A percentile compares a stretch with the other conserved stretches of the same genome.
Evolutionary conservation across 139 green algal genomes (phyloP).

Genomic region (Chlorokybus atmophyticus): DNA sequence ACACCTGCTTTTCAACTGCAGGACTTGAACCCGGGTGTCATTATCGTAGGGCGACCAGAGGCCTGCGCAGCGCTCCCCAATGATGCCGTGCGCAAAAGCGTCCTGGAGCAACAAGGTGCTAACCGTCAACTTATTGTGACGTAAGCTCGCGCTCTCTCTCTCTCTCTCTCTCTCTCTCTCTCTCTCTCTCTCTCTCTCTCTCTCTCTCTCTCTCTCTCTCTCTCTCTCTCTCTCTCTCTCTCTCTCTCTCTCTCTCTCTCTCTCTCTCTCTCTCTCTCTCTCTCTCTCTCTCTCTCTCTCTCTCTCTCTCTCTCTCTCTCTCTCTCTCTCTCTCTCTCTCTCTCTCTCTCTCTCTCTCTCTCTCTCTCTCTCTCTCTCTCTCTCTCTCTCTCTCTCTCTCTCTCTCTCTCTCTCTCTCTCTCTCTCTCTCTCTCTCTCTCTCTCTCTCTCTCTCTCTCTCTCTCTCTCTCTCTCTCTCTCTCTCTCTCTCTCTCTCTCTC

Average conservation of each 20-base stretch:
- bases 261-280: slow-evolving; percentile 3
- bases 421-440: slow-evolving; percentile 3
- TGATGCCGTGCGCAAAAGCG: no score
- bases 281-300: slow-evolving; percentile 3
- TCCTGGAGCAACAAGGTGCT: no score
- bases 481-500: slow-evolving; percentile 3
- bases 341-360: slow-evolving; percentile 3
- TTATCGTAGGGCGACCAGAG: no score
- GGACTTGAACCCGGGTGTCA: no score
- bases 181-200: slow-evolving; percentile 3
- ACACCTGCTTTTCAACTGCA: no score
- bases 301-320: slow-evolving; percentile 3
- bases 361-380: slow-evolving; percentile 3
- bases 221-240: slow-evolving; percentile 3
- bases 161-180: slow-evolving; percentile 3
- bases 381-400: slow-evolving; percentile 3
- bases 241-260: slow-evolving; percentile 3
- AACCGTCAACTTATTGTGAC: no score
- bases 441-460: slow-evolving; percentile 3
- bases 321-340: slow-evolving; percentile 3
- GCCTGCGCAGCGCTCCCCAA: no score
- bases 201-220: slow-evolving; percentile 3
- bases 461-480: slow-evolving; percentile 3
- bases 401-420: slow-evolving; percentile 3
- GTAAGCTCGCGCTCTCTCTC: neutral